Base-by-base conservation (phyloP, 345 rosid genomes). In the Nephelium lappaceum region DNA sequence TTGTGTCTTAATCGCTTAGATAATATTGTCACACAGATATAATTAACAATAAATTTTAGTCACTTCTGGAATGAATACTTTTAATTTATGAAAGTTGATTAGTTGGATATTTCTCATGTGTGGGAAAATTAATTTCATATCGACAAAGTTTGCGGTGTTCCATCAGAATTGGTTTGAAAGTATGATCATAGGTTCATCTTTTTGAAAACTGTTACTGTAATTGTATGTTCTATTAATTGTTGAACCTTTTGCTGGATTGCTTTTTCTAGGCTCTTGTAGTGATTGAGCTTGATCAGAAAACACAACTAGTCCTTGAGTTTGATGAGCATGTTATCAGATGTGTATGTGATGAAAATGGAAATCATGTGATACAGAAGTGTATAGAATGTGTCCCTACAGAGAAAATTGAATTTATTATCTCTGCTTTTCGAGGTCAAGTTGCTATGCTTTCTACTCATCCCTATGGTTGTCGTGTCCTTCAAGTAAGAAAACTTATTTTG, bases 401-500 rank as follows among this genome's bases (percentile, higher is more conserved):
- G 71, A 92, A 91, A 80, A 94, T 92, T 83, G 93, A 88, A 60
- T 97, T 97, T 68, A 86, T 97, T 69, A 91, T 93, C 78, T 87
- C 91, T 75, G 88, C 99, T 80, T 97, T 97, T 75, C 85, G 83
- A 74, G 93, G 94, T 75, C 97, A 97, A 79, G 99, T 94, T 67
- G 92, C 93, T 47, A 78, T 78, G 25, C 98, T 97, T 80, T 91
- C 99, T 66, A 91, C 89, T 72, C 98, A 94, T 90, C 98, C 99
- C 8, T 94, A 97, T 77, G 99, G 99, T 55, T 97, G 98, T 72
- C 98, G 98, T 80, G 99, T 97, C 63, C 89, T 97, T 79, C 98
- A 97, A 92, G 99, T 94, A 86, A 75, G 51, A 64, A 8, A 64
- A 31, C 63, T 25, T 69, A 6, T 25, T 36, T 69, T 75, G 27